These are phyloP conservation scores for Dryadomyces quercivorus DNA, from an alignment of 2,329 filamentous ascomycete genomes.

Conservation along the genomic window DNA sequence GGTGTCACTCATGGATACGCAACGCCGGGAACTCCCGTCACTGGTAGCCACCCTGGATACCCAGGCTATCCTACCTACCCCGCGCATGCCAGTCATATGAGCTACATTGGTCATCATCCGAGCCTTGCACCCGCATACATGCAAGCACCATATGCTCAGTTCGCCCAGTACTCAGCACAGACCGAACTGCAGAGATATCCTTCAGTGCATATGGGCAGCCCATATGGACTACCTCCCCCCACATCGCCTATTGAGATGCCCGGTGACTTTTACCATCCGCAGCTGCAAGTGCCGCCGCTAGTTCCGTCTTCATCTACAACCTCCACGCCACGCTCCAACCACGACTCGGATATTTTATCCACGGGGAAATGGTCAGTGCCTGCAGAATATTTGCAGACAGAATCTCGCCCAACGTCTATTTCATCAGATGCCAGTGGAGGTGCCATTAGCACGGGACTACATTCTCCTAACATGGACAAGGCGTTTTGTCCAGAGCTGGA, in stretches of 20 bases:
- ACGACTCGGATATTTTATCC: conserved; percentile 17
- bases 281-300: conserved; percentile 14
- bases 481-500: conserved; percentile 30
- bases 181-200: conserved; percentile 26
- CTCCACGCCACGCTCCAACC: conserved; percentile 12
- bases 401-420: conserved; percentile 24
- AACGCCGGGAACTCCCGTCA: conserved; percentile 1
- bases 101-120: conserved; percentile 3
- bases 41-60: neutral
- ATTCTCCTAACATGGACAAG: conserved; percentile 28
- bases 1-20: conserved; percentile 15
- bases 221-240: neutral
- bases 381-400: conserved; percentile 8
- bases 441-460: conserved; percentile 18
- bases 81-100: conserved; percentile 1
- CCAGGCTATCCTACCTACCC: conserved; percentile 3
- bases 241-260: conserved; percentile 25
- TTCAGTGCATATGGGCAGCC: neutral
- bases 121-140: conserved; percentile 12
- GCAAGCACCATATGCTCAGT: neutral
- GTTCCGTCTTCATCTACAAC: neutral
- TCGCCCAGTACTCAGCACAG: conserved; percentile 14
- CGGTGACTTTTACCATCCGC: conserved; percentile 34
- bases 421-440: conserved; percentile 19
- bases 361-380: conserved; percentile 27